A percentile compares a stretch with the other conserved stretches of the same genome.
phyloP scores from a whole-genome alignment of 257 asterid species.

The Jacaranda mimosifolia region DNA sequence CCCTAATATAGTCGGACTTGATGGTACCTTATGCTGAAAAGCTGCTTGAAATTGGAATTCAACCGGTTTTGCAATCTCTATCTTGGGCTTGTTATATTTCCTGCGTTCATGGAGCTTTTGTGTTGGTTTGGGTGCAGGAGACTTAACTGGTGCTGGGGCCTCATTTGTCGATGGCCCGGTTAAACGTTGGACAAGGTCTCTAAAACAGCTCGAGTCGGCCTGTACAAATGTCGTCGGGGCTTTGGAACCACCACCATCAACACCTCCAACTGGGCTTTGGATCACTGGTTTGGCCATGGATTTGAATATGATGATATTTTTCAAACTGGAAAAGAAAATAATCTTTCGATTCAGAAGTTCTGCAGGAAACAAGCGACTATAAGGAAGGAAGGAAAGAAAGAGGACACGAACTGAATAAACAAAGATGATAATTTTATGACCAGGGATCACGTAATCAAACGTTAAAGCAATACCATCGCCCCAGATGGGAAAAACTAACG shows the following conservation, averaged over 20 bases:
- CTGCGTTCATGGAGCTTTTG: slow-evolving; percentile 47
- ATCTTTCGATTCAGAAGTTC: background rate
- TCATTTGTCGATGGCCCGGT: slow-evolving; percentile 42
- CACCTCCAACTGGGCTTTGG: slow-evolving; percentile 14
- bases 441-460: no score
- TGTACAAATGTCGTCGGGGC: slow-evolving; percentile 41
- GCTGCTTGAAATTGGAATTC: slow-evolving; percentile 24
- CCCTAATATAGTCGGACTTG: slow-evolving; percentile 7
- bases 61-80: slow-evolving; percentile 31
- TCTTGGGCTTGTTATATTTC: slow-evolving; percentile 36
- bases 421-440: background rate
- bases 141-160: slow-evolving; percentile 3
- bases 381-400: background rate
- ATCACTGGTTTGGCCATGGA: slow-evolving; percentile 29
- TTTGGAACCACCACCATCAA: slow-evolving; percentile 16
- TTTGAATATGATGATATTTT: background rate
- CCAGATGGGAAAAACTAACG: no score
- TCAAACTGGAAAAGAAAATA: background rate
- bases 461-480: no score
- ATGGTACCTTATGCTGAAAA: slow-evolving; percentile 12
- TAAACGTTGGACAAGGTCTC: slow-evolving; percentile 51
- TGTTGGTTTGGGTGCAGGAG: slow-evolving; percentile 40
- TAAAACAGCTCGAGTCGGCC: slow-evolving; percentile 47
- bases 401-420: background rate
- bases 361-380: background rate